These are phyloP conservation scores for Austroboletus niveus DNA, from an alignment of 1,284 basidiomycete species.

Conservation along the genomic window DNA sequence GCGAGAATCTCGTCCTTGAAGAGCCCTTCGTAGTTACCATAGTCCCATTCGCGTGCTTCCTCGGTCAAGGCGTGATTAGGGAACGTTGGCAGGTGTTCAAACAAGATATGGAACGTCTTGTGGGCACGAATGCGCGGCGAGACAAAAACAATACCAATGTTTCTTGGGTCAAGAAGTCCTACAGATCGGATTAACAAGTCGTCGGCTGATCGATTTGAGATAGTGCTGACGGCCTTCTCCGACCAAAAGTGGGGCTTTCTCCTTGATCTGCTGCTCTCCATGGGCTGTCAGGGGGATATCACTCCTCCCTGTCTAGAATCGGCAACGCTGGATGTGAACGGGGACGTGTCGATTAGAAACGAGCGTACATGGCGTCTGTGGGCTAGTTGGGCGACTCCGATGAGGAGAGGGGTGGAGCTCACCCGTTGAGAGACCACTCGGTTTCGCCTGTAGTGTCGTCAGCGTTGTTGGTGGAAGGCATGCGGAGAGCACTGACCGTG, in stretches of 20 bases:
- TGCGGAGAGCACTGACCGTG: slow-evolving; percentile 51
- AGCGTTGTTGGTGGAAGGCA: neutral
- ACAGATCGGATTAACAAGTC: slow-evolving; percentile 5
- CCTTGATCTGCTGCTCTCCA: slow-evolving; percentile 74
- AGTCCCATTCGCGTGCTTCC: slow-evolving; percentile 82
- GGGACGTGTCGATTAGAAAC: neutral
- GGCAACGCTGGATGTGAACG: neutral
- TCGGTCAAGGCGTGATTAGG: slow-evolving; percentile 64
- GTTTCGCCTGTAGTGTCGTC: slow-evolving; percentile 69
- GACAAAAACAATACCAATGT: slow-evolving; percentile 75
- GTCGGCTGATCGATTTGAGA: neutral
- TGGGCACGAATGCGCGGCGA: slow-evolving; percentile 86
- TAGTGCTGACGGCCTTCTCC: slow-evolving; percentile 71
- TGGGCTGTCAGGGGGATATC: slow-evolving; percentile 86
- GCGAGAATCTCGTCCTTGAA: slow-evolving; percentile 71
- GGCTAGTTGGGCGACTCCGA: neutral
- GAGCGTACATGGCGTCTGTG: slow-evolving; percentile 67
- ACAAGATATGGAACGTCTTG: slow-evolving; percentile 81
- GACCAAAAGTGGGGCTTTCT: slow-evolving; percentile 65
- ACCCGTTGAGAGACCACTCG: slow-evolving; percentile 91
- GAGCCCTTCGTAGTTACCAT: slow-evolving; percentile 88
- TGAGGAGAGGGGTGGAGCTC: slow-evolving; percentile 23
- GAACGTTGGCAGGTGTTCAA: slow-evolving; percentile 49
- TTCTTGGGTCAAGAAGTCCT: slow-evolving; percentile 80
- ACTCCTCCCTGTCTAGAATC: slow-evolving; percentile 73